Evolutionary conservation across 768 basidiomycete species (phyloP), one percentile per base, ranked within the genome.

Genomic region (Tulasnella calospora): DNA sequence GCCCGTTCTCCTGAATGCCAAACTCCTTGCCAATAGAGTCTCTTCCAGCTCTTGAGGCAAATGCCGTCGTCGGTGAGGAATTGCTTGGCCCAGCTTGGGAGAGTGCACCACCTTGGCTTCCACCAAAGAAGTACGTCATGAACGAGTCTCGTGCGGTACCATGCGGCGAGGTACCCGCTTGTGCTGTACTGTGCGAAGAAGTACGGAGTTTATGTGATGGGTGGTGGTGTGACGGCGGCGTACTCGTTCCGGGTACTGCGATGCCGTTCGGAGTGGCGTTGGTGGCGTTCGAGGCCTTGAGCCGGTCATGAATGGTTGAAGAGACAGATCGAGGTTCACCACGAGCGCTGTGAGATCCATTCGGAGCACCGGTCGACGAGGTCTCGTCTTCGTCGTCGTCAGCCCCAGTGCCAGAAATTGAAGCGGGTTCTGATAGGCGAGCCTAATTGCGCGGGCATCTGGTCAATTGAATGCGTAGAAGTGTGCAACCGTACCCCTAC

Each of bases 91-190:
- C 70, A 27, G 38, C 41, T 69, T 71, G 77, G 12, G 57, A 4
- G 27, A 57, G 30, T 23, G 47, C 57, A 27, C 4, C 75, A 36
- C 57, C 75, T 17, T 75, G 55, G 8, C 46, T n/a, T 19, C 79
- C 79, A 8, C 98, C 98, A 83, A 99, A 99, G 87, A 99, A 98
- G 84, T 98, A 98, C 83, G 94, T 97, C 79, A 99, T 87, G 87
- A 99, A 98, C 2, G 94, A 94, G 82, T 98, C 98, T 80, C 93
- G 89, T 17, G 96, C 91, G 0, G 91, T 87, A 35, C 61, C 61
- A 15, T 69, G 61, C 8, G 79, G 77, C 27, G 79, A 74, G 27
- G 61, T 51, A 19, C 75, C 75, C 51, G 73, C 71, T 30, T 30
- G 33, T 80, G 77, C 12, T 81, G 82, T 1, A 81, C 79, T 35